Conservation (phyloP, 371 early-diverging fungal genomes). For the Apophysomyces sp. region DNA sequence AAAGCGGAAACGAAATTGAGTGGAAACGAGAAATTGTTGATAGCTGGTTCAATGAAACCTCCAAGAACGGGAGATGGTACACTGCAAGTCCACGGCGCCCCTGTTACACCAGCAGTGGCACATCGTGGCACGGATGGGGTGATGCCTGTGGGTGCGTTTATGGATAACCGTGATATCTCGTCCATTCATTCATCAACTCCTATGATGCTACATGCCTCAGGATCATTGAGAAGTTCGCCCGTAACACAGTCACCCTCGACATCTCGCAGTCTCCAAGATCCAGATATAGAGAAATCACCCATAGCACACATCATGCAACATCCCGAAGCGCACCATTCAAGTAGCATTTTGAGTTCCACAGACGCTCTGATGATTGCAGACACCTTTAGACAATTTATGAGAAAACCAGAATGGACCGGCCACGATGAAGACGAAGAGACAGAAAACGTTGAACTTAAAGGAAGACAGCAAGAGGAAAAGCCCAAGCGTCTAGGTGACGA, state of each 20-base stretch:
- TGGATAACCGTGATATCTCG: slow-evolving; percentile 1
- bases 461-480: background rate
- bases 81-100: background rate
- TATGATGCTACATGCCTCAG: background rate
- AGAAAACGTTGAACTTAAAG: background rate
- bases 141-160: background rate
- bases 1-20: background rate
- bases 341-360: slow-evolving; percentile 44
- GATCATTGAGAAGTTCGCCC: background rate
- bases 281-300: background rate
- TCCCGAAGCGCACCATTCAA: slow-evolving; percentile 32
- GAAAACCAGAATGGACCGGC: slow-evolving; percentile 55
- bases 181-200: slow-evolving; percentile 26
- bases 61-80: background rate
- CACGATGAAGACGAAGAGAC: slow-evolving; percentile 27
- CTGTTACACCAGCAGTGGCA: background rate
- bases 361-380: slow-evolving; percentile 55
- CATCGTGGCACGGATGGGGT: background rate
- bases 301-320: background rate
- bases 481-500: background rate
- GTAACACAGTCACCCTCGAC: background rate
- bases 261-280: background rate
- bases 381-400: slow-evolving; percentile 50
- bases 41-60: background rate
- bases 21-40: background rate